Conservation (phyloP, 257 asterid genomes). For the Penstemon newberryi region DNA sequence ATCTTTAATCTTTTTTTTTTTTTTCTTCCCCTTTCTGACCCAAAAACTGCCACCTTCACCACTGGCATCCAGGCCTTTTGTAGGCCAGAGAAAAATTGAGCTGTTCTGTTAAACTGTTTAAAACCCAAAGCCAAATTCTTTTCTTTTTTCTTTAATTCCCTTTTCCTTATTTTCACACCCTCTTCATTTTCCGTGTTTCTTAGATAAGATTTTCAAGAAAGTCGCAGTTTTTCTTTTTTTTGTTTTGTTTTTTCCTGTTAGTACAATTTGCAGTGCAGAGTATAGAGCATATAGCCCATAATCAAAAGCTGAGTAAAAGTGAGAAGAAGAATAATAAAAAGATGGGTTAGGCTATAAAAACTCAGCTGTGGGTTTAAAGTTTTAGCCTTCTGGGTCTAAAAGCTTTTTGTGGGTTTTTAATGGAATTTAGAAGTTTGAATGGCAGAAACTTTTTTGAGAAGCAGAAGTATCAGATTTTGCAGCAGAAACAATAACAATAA, state of each 20-base stretch:
- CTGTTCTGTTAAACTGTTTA: neutral
- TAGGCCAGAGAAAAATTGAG: constrained; percentile 27
- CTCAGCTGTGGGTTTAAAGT: neutral
- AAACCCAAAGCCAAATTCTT: constrained; percentile 6
- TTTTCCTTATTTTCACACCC: neutral
- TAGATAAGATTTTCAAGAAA: constrained; percentile 21
- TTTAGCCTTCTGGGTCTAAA: constrained; percentile 27
- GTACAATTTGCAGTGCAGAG: constrained; percentile 29
- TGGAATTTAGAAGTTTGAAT: constrained; percentile 56
- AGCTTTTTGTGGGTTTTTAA: constrained; percentile 23
- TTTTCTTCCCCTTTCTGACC: constrained; percentile 50
- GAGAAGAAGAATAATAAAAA: neutral
- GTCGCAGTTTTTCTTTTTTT: constrained; percentile 20
- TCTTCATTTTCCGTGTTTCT: constrained; percentile 3
- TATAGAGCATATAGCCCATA: constrained; percentile 25
- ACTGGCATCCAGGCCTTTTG: constrained; percentile 51
- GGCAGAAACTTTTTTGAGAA: constrained; percentile 43
- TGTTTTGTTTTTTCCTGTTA: constrained; percentile 24
- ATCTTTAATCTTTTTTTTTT: constrained; percentile 50
- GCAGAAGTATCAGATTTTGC: constrained; percentile 30
- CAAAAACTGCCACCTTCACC: constrained; percentile 72
- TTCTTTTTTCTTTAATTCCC: constrained; percentile 22
- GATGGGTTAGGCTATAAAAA: constrained; percentile 70
- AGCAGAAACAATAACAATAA: constrained; percentile 6
- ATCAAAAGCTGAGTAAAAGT: constrained; percentile 43